Conservation (phyloP, 345 rosid genomes). For the Euphorbia peplus region DNA sequence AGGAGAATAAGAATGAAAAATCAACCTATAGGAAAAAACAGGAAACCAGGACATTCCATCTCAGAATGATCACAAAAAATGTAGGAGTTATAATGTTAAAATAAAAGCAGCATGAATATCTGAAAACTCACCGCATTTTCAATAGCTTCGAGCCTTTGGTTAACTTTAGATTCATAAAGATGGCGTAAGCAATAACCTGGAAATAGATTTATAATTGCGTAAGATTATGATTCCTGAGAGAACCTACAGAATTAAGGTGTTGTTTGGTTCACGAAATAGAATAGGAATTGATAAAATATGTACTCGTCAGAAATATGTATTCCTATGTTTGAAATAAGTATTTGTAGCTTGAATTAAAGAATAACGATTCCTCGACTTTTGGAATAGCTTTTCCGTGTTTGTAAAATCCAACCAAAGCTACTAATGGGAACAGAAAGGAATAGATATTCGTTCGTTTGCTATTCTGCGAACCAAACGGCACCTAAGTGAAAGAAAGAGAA, state of each 20-base stretch:
- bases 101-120: slow-evolving; percentile 1
- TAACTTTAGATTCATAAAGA: slow-evolving; percentile 25
- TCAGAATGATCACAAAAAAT: not conserved
- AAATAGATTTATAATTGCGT: not conserved
- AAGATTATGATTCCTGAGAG: not conserved
- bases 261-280: too few relatives aligned
- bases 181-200: slow-evolving; percentile 34
- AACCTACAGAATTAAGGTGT: too few relatives aligned
- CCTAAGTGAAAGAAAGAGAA: not conserved
- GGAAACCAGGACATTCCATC: not conserved
- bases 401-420: too few relatives aligned
- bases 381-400: too few relatives aligned
- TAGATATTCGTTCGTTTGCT: too few relatives aligned
- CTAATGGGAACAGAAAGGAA: too few relatives aligned
- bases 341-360: too few relatives aligned
- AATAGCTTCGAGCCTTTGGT: slow-evolving; percentile 34
- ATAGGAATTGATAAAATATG: not conserved
- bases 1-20: not conserved
- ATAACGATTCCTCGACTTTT: too few relatives aligned
- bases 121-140: slow-evolving; percentile 31
- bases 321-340: too few relatives aligned
- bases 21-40: not conserved
- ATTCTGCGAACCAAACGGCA: too few relatives aligned
- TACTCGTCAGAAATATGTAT: too few relatives aligned
- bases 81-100: not conserved